phyloP scores from a whole-genome alignment of 2,329 filamentous ascomycete species.

The Pyricularia grisea region DNA sequence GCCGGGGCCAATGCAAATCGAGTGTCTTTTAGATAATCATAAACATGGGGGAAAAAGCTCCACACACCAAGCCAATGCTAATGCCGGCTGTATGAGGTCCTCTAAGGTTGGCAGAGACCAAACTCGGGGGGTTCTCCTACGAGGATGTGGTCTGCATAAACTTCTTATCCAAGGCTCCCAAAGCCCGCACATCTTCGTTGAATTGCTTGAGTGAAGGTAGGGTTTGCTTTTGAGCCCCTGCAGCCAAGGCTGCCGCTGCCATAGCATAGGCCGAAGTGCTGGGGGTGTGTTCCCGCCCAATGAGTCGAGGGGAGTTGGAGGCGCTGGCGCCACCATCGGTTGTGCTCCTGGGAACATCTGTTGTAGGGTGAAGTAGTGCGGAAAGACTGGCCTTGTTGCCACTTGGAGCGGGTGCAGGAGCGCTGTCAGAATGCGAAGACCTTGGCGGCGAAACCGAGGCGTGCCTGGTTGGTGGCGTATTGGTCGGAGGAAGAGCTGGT shows the following conservation, averaged over 20 bases:
- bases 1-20: neutral
- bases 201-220: slow-evolving; percentile 8
- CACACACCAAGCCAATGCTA: neutral
- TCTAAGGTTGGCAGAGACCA: neutral
- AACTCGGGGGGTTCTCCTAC: neutral
- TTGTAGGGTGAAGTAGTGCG: slow-evolving; percentile 22
- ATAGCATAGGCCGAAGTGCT: neutral
- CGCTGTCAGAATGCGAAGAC: slow-evolving; percentile 25
- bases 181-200: slow-evolving; percentile 15
- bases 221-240: neutral
- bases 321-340: neutral
- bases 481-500: slow-evolving; percentile 27
- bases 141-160: slow-evolving; percentile 1
- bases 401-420: slow-evolving; percentile 8
- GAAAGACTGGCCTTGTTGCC: slow-evolving; percentile 36
- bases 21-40: neutral
- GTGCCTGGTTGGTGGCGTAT: slow-evolving; percentile 33
- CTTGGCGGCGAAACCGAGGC: slow-evolving; percentile 40
- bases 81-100: neutral
- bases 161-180: slow-evolving; percentile 11
- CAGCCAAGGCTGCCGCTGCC: neutral
- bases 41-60: neutral
- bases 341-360: neutral
- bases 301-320: neutral
- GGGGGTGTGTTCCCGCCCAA: neutral